Base-by-base conservation (phyloP, 805 yeast genomes). In the Debaryomyces prosopidis region DNA sequence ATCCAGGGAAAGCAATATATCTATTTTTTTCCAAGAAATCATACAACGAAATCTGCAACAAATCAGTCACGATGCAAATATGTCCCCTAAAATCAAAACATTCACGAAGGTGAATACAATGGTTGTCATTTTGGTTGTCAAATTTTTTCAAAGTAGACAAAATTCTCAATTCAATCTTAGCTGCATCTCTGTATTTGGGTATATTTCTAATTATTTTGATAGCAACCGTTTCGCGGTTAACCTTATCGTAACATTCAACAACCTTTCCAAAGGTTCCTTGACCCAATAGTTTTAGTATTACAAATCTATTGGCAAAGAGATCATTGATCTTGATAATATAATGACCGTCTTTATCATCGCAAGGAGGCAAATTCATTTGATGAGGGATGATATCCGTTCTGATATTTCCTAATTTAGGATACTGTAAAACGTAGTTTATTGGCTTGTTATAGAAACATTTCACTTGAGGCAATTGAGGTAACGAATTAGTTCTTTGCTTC, bases 211-310 rank as follows among this genome's bases (percentile, higher is more conserved):
- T 94, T 49, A 94, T 87, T 64, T 94, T 94, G 48, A 94, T 86
- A 1, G 99, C 99, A 37, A 89, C 94, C 47, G 75, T 73, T 43
- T 76, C 73, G 23, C 81, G 71, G 37, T 79, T 73, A 15, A 73
- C 66, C 43, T 75, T 71, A 60, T 94, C 98, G 53, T 75, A 76
- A n/a, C 95, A 94, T 46, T 85, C 82, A 33, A 87, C 85, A 5
- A 90, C 97, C 58, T 87, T 89, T 11, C 96, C 96, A 69, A 89
- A 89, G 0, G 97, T 89, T 11, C 97, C 97, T 58, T 89, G 96
- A 31, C 97, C 97, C 45, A 94, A 70, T 28, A 89, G 68, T 46
- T 81, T 76, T 28, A 79, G 66, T 10, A 91, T 85, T 15, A 76
- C 68, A 63, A 86, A 91, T 38, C 96, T 67, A 58, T 86, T 82